Base-by-base conservation (phyloP, 1,139 yeast species). In the Casaregolazyma lundiana region DNA sequence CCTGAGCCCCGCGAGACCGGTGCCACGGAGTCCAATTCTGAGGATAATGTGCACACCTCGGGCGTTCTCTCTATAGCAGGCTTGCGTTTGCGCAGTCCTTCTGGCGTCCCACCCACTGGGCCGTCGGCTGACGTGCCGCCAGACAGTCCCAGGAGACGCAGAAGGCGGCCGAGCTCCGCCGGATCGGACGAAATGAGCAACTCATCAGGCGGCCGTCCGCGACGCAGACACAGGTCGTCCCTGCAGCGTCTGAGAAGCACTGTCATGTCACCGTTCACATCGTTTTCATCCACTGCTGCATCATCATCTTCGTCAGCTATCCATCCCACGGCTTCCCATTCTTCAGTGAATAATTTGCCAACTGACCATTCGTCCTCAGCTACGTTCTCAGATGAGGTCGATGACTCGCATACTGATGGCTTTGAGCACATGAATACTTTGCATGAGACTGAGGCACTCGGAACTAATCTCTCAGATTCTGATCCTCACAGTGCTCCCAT, bases 161-260 rank as follows among this genome's bases (percentile, higher is more conserved):
- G 48, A 32, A 38, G 48, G 20, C 18, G 48, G 7, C 41, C 38
- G 13, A 37, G 43, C 17, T 37, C 39, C 18, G 15, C 29, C 17
- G 40, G 45, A 21, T 29, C 38, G 2, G 43, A 40, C 18, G 47
- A 45, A 18, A 22, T 19, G 5, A 30, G 37, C 32, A 18, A 22
- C n/a, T 29, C 42, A 6, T 20, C 20, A 3, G 22, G 24, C 7
- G 35, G 29, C n/a, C 22, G 47, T 5, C 35, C 34, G 30, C 41
- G 38, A 20, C 44, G 48, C n/a, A 38, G 41, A 3, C 41, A 45
- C 21, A 32, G 47, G 19, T 44, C 47, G 15, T 44, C 47, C 7
- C 16, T 44, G 16, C 45, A 42, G 24, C 40, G 45, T 13, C 30
- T 40, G 15, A 30, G 43, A 16, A 39, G 24, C 32, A 24, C 44